phyloP scores from a whole-genome alignment of 2,329 filamentous ascomycete genomes.

The Tolypocladium nubicola region DNA sequence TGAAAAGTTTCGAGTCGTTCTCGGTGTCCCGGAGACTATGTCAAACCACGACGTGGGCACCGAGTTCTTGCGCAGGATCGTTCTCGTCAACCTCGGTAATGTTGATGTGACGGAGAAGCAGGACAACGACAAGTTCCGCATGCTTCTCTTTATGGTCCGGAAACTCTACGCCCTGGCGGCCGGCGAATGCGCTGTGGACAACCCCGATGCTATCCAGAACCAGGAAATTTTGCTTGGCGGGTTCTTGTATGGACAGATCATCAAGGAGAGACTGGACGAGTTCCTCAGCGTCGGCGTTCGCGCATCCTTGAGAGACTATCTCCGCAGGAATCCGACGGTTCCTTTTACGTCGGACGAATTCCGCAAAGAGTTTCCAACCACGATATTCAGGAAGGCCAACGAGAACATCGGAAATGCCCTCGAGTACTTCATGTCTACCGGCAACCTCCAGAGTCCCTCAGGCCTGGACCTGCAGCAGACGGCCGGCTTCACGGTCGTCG shows the following conservation, averaged over 20 bases:
- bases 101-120: constrained; percentile 73
- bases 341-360: constrained; percentile 73
- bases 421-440: constrained; percentile 94
- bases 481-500: constrained; percentile 91
- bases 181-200: constrained; percentile 86
- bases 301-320: constrained; percentile 43
- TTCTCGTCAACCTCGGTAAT: constrained; percentile 84
- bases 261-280: constrained; percentile 92
- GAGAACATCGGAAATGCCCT: constrained; percentile 80
- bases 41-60: constrained; percentile 82
- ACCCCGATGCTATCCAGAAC: constrained; percentile 92
- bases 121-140: constrained; percentile 84
- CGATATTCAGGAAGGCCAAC: constrained; percentile 71
- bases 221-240: constrained; percentile 91
- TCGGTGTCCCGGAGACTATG: constrained; percentile 75
- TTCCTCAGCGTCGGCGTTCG: constrained; percentile 54
- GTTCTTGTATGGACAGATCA: constrained; percentile 86
- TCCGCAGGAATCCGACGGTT: constrained; percentile 46
- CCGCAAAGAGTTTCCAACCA: constrained; percentile 64
- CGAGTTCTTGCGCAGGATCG: constrained; percentile 82
- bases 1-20: constrained; percentile 79
- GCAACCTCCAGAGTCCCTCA: constrained; percentile 83
- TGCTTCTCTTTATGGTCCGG: constrained; percentile 90
- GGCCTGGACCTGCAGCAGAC: constrained; percentile 91
- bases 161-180: constrained; percentile 91